Evolutionary conservation across 208 protist species (phyloP).

Genomic region (Leishmania martiniquensis): DNA sequence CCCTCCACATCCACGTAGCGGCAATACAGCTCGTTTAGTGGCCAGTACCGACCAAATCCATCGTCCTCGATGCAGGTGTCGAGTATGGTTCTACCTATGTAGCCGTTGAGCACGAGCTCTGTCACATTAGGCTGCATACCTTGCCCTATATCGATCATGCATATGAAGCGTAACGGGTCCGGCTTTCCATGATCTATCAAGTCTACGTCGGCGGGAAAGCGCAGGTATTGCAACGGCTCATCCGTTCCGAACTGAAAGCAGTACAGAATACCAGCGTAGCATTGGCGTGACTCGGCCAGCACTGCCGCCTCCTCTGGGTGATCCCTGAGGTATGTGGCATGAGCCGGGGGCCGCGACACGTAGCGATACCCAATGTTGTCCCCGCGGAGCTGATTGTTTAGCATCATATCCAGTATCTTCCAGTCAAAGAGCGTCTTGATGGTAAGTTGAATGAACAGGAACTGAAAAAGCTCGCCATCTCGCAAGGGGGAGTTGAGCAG

Average conservation of each 20-base stretch:
- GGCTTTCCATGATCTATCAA: too few species aligned
- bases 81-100: slow-evolving; percentile 81
- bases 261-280: slow-evolving; percentile 69
- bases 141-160: slow-evolving; percentile 87
- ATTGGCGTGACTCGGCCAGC: slow-evolving; percentile 13
- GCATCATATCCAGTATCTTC: slow-evolving; percentile 83
- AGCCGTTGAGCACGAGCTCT: slow-evolving; percentile 44
- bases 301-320: slow-evolving; percentile 18
- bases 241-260: slow-evolving; percentile 50
- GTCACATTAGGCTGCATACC: slow-evolving; percentile 69
- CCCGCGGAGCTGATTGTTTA: slow-evolving; percentile 83
- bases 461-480: slow-evolving; percentile 83
- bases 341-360: slow-evolving; percentile 21
- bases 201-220: slow-evolving; percentile 45
- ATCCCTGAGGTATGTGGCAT: slow-evolving; percentile 8
- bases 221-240: slow-evolving; percentile 53
- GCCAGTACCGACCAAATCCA: slow-evolving; percentile 89
- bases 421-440: slow-evolving; percentile 77
- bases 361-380: slow-evolving; percentile 84
- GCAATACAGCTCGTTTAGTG: slow-evolving; percentile 79
- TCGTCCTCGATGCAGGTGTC: slow-evolving; percentile 86
- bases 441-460: slow-evolving; percentile 80
- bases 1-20: slow-evolving; percentile 65
- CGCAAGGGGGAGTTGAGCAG: slow-evolving; percentile 74
- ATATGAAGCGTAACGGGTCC: slow-evolving; percentile 61